These are phyloP conservation scores for Colletotrichum destructivum DNA, from an alignment of 2,329 filamentous ascomycete species.

Conservation along the genomic window DNA sequence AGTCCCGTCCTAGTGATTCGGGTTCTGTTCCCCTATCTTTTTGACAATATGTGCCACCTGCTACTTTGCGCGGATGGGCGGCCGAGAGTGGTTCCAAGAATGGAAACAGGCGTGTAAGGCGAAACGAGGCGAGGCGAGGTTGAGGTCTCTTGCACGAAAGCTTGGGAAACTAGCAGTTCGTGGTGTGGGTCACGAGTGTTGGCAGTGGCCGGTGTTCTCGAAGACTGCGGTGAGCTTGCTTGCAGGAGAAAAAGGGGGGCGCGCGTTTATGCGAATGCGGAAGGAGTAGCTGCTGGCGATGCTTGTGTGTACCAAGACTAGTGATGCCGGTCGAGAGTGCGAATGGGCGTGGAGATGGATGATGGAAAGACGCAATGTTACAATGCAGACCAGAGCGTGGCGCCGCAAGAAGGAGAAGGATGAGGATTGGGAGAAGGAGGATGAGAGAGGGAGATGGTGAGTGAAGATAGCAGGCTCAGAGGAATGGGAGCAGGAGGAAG, in stretches of 20 bases:
- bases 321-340: not conserved
- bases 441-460: conserved; percentile 18
- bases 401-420: conserved; percentile 12
- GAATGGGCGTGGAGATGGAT: not conserved
- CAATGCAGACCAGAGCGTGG: conserved; percentile 19
- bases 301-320: conserved; percentile 14
- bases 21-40: conserved; percentile 5
- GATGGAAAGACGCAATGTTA: not conserved
- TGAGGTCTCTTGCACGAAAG: conserved; percentile 37
- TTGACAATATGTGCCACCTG: not conserved
- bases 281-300: conserved; percentile 14
- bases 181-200: conserved; percentile 31
- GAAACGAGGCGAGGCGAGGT: conserved; percentile 27
- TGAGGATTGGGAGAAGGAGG: not conserved
- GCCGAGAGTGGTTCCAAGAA: conserved; percentile 20
- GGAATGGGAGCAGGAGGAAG: conserved; percentile 21
- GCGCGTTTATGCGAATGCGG: conserved; percentile 4
- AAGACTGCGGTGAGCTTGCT: conserved; percentile 39
- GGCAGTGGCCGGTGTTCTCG: conserved; percentile 13
- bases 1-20: not conserved
- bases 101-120: conserved; percentile 15
- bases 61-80: conserved; percentile 9
- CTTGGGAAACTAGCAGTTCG: conserved; percentile 33
- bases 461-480: conserved; percentile 31
- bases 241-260: conserved; percentile 29